Base-by-base conservation (phyloP, 2,329 filamentous ascomycete genomes). In the Venturia pyrina region DNA sequence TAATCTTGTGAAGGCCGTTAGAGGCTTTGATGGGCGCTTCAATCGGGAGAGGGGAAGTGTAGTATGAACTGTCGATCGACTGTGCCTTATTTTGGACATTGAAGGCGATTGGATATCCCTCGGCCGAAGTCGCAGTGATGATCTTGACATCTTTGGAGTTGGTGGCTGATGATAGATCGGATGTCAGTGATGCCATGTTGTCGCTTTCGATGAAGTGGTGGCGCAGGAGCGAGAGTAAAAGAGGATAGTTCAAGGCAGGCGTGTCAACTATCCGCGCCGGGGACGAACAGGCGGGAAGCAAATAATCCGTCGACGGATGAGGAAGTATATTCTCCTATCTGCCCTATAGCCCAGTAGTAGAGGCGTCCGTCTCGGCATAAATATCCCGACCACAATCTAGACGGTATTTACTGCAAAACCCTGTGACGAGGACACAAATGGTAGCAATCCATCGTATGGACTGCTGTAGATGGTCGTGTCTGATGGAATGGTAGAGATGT, bases 211-310 rank as follows among this genome's bases (percentile, higher is more conserved):
- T 41, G 24, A 63, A 32, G 41, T 63, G 61, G 17, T n/a, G 19
- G 34, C 61, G 61, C 10, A 63, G 15, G 7, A 63, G 34, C 6
- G 61, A 63, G n/a, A 63, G 61, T n/a, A 63, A 24, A 6, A 63
- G 61, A 5, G 61, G 61, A 24, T 63, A 63, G 28, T 63, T 63
- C 21, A 37, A 32, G 6, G n/a, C n/a, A 40, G n/a, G n/a, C n/a
- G n/a, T n/a, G n/a, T n/a, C n/a, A n/a, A n/a, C n/a, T n/a, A n/a
- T n/a, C n/a, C n/a, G 37, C 10, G 37, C 37, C 37, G 37, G 37
- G 10, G 10, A 40, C 5, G 37, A 40, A 40, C 37, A 40, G 10
- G 37, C 37, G 10, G 37, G 10, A n/a, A n/a, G n/a, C n/a, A n/a
- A n/a, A n/a, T n/a, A n/a, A n/a, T n/a, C n/a, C n/a, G n/a, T n/a